Evolutionary conservation across 2,329 filamentous ascomycete genomes (phyloP).

Genomic region (Penicillium oxalicum): DNA sequence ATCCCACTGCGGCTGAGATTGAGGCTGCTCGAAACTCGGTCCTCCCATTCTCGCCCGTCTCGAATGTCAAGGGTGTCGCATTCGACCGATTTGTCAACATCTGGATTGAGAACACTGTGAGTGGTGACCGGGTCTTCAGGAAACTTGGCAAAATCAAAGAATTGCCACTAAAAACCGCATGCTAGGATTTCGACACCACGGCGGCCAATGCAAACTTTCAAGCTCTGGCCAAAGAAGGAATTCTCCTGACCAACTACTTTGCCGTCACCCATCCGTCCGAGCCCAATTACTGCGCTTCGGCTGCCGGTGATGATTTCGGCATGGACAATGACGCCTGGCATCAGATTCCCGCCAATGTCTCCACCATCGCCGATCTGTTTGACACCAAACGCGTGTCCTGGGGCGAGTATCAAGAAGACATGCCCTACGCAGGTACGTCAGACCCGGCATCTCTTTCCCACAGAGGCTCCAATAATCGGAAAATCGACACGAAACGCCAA

Average conservation of each 20-base stretch:
- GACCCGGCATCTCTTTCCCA: not conserved
- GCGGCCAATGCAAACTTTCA: constrained; percentile 47
- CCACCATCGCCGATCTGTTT: constrained; percentile 62
- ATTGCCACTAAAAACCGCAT: too few relatives aligned
- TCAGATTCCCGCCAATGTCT: constrained; percentile 55
- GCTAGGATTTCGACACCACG: constrained; percentile 56
- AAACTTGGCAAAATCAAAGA: too few relatives aligned
- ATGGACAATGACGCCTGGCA: constrained; percentile 63
- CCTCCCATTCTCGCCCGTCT: constrained; percentile 56
- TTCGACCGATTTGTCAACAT: constrained; percentile 68
- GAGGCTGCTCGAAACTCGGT: constrained; percentile 48
- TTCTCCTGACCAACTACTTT: constrained; percentile 55
- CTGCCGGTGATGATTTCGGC: constrained; percentile 67
- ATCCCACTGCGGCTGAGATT: constrained; percentile 26
- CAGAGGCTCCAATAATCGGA: not conserved
- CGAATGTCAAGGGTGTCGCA: constrained; percentile 61
- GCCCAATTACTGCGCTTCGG: constrained; percentile 67
- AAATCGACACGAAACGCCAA: not conserved
- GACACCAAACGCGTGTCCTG: constrained; percentile 61
- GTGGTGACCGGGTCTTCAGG: constrained; percentile 29
- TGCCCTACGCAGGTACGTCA: constrained; percentile 57
- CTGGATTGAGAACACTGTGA: constrained; percentile 69
- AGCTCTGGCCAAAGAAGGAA: constrained; percentile 44
- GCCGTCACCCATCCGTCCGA: constrained; percentile 67
- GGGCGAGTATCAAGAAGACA: constrained; percentile 70